Percentiles rank a stretch among this genome's conserved stretches.
Evolutionary conservation across 441 rosid genomes (phyloP).

Genomic region (Populus hybrid): DNA sequence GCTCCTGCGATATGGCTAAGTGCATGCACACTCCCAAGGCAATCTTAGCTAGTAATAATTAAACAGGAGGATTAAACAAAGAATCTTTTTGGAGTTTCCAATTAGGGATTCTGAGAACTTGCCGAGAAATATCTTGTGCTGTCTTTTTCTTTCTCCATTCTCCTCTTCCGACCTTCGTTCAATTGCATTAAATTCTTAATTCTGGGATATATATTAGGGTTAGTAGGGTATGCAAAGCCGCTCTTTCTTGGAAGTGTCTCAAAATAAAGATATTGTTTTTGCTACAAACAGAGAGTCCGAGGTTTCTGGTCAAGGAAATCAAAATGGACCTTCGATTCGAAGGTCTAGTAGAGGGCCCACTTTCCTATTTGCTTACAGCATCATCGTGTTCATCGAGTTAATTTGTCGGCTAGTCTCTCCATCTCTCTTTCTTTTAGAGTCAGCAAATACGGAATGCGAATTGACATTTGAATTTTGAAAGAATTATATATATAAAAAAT

Average conservation of each 20-base stretch:
- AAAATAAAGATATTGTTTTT: not conserved
- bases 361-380: too few relatives aligned
- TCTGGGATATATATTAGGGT: too few relatives aligned
- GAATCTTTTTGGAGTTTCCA: not conserved
- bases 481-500: too few relatives aligned
- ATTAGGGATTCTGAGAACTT: not conserved
- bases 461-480: not conserved
- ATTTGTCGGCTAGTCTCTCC: not conserved
- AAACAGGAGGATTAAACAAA: not conserved
- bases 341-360: not conserved
- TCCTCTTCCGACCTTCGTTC: too few relatives aligned
- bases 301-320: not conserved
- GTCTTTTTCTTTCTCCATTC: not conserved
- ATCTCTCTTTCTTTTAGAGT: not conserved
- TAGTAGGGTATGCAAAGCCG: too few relatives aligned
- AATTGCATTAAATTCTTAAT: too few relatives aligned
- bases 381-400: too few relatives aligned
- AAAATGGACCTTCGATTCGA: not conserved
- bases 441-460: not conserved
- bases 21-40: constrained; percentile 22
- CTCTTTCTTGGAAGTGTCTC: not conserved
- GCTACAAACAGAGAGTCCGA: not conserved
- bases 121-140: not conserved
- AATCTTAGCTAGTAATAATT: not conserved
- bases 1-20: not conserved